These are phyloP conservation scores for Pleurotus salmoneostramineus DNA, from an alignment of 768 basidiomycete species.

Conservation along the genomic window DNA sequence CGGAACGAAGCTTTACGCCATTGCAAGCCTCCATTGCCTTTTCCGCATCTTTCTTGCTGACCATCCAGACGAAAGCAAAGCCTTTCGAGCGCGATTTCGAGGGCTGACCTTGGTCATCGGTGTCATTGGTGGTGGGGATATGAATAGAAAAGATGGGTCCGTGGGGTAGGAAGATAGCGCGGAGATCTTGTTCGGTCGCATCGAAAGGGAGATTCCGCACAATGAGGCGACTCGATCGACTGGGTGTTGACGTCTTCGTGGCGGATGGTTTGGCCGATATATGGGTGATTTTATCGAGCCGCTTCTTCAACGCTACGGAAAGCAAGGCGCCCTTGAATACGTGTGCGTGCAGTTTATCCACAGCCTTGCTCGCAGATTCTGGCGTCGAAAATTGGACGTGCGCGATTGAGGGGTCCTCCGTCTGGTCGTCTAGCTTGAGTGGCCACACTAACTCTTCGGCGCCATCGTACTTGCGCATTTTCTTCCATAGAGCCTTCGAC, in stretches of 20 bases:
- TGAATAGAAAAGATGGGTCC: constrained; percentile 86
- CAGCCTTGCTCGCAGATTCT: constrained; percentile 62
- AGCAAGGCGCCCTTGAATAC: constrained; percentile 87
- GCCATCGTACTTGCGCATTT: constrained; percentile 76
- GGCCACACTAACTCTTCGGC: constrained; percentile 78
- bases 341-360: constrained; percentile 83
- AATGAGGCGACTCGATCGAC: constrained; percentile 78
- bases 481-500: constrained; percentile 77
- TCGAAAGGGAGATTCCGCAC: constrained; percentile 87
- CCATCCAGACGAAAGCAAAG: constrained; percentile 95
- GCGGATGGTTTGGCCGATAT: constrained; percentile 17
- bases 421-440: constrained; percentile 40
- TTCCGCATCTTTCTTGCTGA: constrained; percentile 82
- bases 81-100: constrained; percentile 53
- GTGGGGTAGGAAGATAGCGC: constrained; percentile 80
- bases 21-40: constrained; percentile 77
- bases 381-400: constrained; percentile 72
- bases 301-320: constrained; percentile 86
- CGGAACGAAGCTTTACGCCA: constrained; percentile 63
- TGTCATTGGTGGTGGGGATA: constrained; percentile 52
- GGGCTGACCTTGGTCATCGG: constrained; percentile 18
- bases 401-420: constrained; percentile 52
- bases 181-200: constrained; percentile 80
- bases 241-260: constrained; percentile 41
- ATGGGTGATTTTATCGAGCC: constrained; percentile 57